Conservation (phyloP, 192 early-diverging fungal genomes). For the Pilaira anomala region DNA sequence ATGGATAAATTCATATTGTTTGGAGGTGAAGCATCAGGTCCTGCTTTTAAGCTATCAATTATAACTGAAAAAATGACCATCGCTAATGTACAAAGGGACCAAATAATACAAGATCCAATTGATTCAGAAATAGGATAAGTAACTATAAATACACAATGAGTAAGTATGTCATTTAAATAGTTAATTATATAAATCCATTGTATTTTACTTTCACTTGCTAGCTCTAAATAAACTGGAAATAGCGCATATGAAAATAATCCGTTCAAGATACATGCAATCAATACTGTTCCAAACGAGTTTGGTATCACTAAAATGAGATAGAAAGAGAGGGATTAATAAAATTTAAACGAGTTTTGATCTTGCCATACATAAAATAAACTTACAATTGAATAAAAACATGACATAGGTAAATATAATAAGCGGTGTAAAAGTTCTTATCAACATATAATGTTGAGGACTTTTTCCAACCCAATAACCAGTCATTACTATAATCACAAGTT, state of each 20-base stretch:
- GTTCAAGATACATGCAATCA: conserved; percentile 16
- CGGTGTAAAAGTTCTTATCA: conserved; percentile 26
- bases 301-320: conserved; percentile 21
- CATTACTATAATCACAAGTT: neutral
- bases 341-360: no score
- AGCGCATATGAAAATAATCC: conserved; percentile 31
- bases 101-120: conserved; percentile 23
- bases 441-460: conserved; percentile 20
- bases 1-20: conserved; percentile 29
- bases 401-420: conserved; percentile 18
- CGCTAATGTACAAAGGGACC: conserved; percentile 1
- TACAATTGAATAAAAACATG: conserved; percentile 36
- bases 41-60: conserved; percentile 18
- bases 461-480: conserved; percentile 30
- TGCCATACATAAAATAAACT: no score
- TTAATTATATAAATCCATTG: no score
- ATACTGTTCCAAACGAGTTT: conserved; percentile 15
- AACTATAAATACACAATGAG: no score
- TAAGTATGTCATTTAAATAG: no score
- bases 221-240: conserved; percentile 25
- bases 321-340: no score
- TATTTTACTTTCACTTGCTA: conserved; percentile 31
- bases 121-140: conserved; percentile 37
- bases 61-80: conserved; percentile 28
- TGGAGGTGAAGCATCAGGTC: conserved; percentile 22